These are phyloP conservation scores for Basipetospora chlamydospora DNA, from an alignment of 2,329 filamentous ascomycete genomes.

Conservation along the genomic window DNA sequence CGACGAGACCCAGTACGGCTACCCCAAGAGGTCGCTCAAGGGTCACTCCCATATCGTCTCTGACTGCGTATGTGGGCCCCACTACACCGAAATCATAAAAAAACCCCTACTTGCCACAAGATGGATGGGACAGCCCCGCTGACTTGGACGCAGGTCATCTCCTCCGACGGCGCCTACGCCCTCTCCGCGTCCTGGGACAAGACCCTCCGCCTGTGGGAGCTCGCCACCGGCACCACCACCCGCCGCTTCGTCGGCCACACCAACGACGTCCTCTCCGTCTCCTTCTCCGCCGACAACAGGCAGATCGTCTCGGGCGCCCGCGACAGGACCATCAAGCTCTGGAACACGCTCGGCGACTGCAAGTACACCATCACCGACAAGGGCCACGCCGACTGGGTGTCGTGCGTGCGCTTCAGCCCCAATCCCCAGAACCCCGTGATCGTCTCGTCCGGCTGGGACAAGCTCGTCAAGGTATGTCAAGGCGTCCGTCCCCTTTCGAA, in stretches of 20 bases:
- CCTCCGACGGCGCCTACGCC: conserved; percentile 97
- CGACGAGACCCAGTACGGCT: conserved; percentile 95
- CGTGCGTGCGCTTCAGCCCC: conserved; percentile 97
- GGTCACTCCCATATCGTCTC: conserved; percentile 99
- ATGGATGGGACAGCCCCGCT: background rate
- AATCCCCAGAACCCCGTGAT: conserved; percentile 99
- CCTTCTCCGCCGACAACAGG: conserved; percentile 99
- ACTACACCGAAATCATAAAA: too few species aligned
- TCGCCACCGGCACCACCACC: conserved; percentile 91
- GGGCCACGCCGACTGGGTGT: conserved; percentile 99
- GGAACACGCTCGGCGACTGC: conserved; percentile 99
- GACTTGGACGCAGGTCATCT: conserved; percentile 65
- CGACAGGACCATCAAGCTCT: conserved; percentile 98
- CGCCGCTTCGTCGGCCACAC: conserved; percentile 97
- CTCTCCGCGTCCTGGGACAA: conserved; percentile 99
- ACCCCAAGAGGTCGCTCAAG: conserved; percentile 97
- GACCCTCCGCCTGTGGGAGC: conserved; percentile 98
- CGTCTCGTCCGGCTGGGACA: conserved; percentile 97
- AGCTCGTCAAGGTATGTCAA: conserved; percentile 85
- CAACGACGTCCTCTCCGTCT: conserved; percentile 98
- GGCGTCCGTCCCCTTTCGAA: conserved; percentile 26
- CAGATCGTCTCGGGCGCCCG: conserved; percentile 98
- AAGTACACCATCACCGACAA: conserved; percentile 99
- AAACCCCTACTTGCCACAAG: background rate
- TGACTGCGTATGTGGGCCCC: conserved; percentile 73